These are phyloP conservation scores for Allium cepa DNA, from an alignment of 106 monocot genomes.

Conservation along the genomic window DNA sequence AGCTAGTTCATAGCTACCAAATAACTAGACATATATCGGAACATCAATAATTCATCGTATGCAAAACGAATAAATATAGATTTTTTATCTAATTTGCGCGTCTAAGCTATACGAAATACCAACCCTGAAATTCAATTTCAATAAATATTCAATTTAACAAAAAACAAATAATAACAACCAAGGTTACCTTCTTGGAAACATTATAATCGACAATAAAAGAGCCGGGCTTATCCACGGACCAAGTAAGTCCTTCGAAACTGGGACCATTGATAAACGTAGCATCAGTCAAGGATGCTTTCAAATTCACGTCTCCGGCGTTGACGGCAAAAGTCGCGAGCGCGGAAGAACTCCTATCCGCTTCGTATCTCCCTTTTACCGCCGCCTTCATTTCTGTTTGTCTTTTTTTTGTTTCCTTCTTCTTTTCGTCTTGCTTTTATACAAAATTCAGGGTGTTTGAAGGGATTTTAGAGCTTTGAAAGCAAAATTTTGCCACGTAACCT, in stretches of 20 bases:
- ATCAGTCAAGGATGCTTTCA: conserved; percentile 70
- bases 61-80: not conserved
- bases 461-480: not conserved
- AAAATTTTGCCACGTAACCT: too few species aligned
- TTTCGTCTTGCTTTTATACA: not conserved
- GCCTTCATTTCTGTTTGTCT: conserved; percentile 42
- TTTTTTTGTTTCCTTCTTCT: not conserved
- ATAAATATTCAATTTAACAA: not conserved
- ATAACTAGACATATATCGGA: not conserved
- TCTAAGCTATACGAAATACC: not conserved
- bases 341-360: conserved; percentile 34
- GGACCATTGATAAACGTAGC: conserved; percentile 71
- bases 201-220: conserved; percentile 72
- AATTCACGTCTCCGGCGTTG: conserved; percentile 45
- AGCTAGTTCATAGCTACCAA: too few species aligned
- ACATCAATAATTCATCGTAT: not conserved
- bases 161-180: too few species aligned
- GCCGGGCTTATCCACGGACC: conserved; percentile 80
- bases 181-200: conserved; percentile 46
- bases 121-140: not conserved
- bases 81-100: not conserved
- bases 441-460: too few species aligned
- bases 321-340: conserved; percentile 23
- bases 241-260: conserved; percentile 55
- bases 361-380: conserved; percentile 63